A percentile compares a stretch with the other conserved stretches of the same genome.
Conservation (phyloP, 1,139 yeast species). For the Geotrichum restrictum region DNA sequence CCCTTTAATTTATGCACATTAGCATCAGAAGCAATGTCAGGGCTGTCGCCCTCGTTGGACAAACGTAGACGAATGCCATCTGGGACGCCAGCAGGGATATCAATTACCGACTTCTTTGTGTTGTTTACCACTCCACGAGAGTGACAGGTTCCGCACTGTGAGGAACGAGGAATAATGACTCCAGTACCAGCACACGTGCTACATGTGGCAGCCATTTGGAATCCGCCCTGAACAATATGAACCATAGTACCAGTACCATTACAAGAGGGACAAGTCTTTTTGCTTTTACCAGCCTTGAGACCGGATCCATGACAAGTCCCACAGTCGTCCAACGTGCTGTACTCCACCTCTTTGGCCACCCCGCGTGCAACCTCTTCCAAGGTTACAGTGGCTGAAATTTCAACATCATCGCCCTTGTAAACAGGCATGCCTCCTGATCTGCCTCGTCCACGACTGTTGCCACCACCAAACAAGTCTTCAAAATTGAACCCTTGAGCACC, state of each 20-base stretch:
- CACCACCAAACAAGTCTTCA: constrained; percentile 81
- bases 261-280: constrained; percentile 78
- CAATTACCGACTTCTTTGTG: constrained; percentile 67
- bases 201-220: constrained; percentile 96
- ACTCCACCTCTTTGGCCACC: constrained; percentile 57
- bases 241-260: constrained; percentile 92
- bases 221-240: constrained; percentile 84
- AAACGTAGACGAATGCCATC: constrained; percentile 85
- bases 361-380: constrained; percentile 91
- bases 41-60: constrained; percentile 89
- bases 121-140: constrained; percentile 82
- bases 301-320: constrained; percentile 81
- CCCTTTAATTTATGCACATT: constrained; percentile 69
- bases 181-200: constrained; percentile 85
- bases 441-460: constrained; percentile 34
- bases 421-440: constrained; percentile 49
- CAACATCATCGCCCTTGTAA: constrained; percentile 86
- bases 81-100: constrained; percentile 81
- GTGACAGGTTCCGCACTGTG: constrained; percentile 75
- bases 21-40: constrained; percentile 44
- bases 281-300: constrained; percentile 68
- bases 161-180: constrained; percentile 61
- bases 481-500: constrained; percentile 52
- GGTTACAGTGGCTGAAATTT: constrained; percentile 65
- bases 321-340: constrained; percentile 75